Base-by-base conservation (phyloP, 345 rosid genomes). In the Pugionium cornutum region DNA sequence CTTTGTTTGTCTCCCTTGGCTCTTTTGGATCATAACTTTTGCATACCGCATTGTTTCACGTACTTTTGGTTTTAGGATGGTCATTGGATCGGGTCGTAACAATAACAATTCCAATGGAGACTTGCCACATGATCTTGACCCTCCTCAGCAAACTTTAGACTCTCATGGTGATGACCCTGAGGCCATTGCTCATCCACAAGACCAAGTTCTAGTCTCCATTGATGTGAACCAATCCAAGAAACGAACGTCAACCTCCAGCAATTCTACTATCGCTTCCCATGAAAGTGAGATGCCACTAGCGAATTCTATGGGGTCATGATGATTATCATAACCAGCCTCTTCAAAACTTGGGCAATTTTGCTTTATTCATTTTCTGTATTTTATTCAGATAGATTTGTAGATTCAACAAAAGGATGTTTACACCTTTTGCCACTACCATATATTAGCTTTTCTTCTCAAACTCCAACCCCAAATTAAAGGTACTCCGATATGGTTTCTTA, bases 1-100 rank as follows among this genome's bases (percentile, higher is more conserved):
- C 69, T 82, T 87, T 3, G 88, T 86, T 42, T 83, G 91, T 77
- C 75, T 89, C 7, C 98, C 96, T 8, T 89, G 98, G 98, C 11
- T 81, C 9, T 92, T 92, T 60, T 87, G 98, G 98, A 1, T 75
- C 31, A 8, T 85, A 31, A 84, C 90, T 0, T 83, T 84, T 53
- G 25, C 77, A 3, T 92, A 89, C 53, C 87, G 92, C 0, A 36
- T 89, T 44, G 1, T 82, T 28, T 92, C 96, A 4, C 80, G 96
- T 7, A 44, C 64, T 6, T 78, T 68, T 9, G 95, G 96, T 0
- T 77, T 92, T 51, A 75, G 97, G 50, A 70, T 87, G 74, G 60
- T 42, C 1, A 33, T 62, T 42, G 75, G 74, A 10, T 76, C 77
- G 1, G 77, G 81, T 11, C 78, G 75, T 6, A 18, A 18, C 18